These are phyloP conservation scores for Aphanomyces astaci DNA, from an alignment of 352 stramenopile species.

Conservation along the genomic window DNA sequence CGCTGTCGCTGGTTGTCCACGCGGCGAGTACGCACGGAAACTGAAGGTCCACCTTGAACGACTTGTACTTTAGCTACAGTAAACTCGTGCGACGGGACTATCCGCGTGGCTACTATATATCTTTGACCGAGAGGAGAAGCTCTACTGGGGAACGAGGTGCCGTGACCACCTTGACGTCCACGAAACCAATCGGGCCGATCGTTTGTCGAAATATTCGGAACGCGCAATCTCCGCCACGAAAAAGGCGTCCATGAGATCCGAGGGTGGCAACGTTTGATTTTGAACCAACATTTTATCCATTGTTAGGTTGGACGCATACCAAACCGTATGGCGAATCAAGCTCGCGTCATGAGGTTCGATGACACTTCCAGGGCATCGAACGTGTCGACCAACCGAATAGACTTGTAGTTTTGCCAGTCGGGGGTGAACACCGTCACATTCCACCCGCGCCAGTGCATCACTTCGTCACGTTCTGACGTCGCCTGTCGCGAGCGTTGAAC, in stretches of 20 bases:
- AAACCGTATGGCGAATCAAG: no score
- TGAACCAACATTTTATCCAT: neutral
- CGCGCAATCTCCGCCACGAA: no score
- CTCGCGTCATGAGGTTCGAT: neutral
- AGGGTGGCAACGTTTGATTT: neutral
- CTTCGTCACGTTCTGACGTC: no score
- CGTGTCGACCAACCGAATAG: slow-evolving; percentile 7
- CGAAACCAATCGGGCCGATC: neutral
- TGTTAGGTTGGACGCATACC: neutral
- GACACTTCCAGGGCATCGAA: neutral
- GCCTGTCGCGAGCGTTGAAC: no score
- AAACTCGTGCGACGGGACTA: neutral
- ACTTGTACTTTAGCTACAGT: neutral
- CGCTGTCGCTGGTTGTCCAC: neutral
- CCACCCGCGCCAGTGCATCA: neutral
- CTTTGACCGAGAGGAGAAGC: neutral
- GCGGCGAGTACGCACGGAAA: neutral
- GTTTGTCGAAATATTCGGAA: neutral
- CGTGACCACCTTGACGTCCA: neutral
- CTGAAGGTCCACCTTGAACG: neutral
- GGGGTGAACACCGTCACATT: neutral
- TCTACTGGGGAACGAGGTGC: neutral
- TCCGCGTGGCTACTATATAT: neutral
- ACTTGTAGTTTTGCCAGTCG: slow-evolving; percentile 24
- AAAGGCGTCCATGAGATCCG: neutral